Evolutionary conservation across 2,329 filamentous ascomycete genomes (phyloP), one percentile per base, ranked within the genome.

Genomic region (Fusarium redolens): DNA sequence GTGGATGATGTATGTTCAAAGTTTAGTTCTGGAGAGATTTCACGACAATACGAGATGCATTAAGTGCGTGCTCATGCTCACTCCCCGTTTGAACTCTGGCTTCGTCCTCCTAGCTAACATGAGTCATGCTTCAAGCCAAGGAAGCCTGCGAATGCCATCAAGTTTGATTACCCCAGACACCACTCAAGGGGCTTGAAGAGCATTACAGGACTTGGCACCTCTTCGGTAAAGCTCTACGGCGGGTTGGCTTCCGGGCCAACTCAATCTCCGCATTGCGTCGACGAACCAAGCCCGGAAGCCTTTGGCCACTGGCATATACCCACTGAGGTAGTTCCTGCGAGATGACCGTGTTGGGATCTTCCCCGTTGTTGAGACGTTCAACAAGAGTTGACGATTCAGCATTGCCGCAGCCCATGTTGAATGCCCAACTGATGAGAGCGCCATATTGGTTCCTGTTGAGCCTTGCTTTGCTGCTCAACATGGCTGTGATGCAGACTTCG

Each of bases 401-500:
- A 51, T 81, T 81, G 7, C 82, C 84, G 65, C 82, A 85, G 31
- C 86, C 86, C 47, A 85, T 80, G 74, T 88, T 88, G 82, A 84
- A 88, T 20, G 84, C 80, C 85, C 85, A 88, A 48, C 82, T 85
- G 41, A 87, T 83, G 5, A 88, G 82, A 2, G 86, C 86, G 45
- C 85, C 86, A 73, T 86, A 88, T 74, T 88, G 84, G 79, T 88
- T 88, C 37, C 79, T 82, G 72, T 87, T 79, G 50, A 80, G 75
- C 4, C 4, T 55, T 6, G 31, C 66, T n/a, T 45, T 68, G 11
- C n/a, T 63, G 13, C 54, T 63, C 7, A 68, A 10, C 44, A 68
- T 63, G 17, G 64, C 47, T 8, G 51, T 63, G 40, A 63, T 54
- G 9, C 66, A 63, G n/a, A 30, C 25, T 30, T 68, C 66, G 20